Evolutionary conservation across 2,329 filamentous ascomycete genomes (phyloP).

Genomic region (Hymenoscyphus repandus): DNA sequence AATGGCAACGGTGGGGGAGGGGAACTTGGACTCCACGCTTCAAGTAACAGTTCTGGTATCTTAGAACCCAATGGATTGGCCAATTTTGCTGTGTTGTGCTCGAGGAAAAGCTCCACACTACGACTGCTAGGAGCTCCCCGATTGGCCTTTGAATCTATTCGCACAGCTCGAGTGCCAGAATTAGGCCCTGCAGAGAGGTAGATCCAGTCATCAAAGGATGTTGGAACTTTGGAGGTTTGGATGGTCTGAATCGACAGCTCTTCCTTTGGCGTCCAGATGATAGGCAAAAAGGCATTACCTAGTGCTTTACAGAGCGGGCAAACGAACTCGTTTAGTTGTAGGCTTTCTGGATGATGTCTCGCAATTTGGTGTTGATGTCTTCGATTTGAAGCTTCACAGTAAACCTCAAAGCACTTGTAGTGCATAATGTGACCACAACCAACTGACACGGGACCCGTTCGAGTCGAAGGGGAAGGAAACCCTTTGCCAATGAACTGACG

Average conservation of each 20-base stretch:
- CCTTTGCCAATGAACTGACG: conserved; percentile 84
- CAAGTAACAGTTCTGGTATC: conserved; percentile 26
- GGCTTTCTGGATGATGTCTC: conserved; percentile 82
- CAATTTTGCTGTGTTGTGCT: conserved; percentile 24
- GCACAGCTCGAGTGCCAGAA: conserved; percentile 8
- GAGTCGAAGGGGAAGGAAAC: conserved; percentile 64
- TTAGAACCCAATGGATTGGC: conserved; percentile 18
- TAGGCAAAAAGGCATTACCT: conserved; percentile 89
- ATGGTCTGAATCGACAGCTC: conserved; percentile 76
- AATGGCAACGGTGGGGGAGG: conserved; percentile 9
- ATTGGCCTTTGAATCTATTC: conserved; percentile 11
- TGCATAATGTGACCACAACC: conserved; percentile 99
- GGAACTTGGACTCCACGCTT: conserved; percentile 28
- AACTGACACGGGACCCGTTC: conserved; percentile 74
- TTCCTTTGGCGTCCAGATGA: conserved; percentile 91
- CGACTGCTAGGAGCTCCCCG: conserved; percentile 9
- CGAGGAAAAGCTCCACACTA: conserved; percentile 22
- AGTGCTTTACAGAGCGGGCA: conserved; percentile 96
- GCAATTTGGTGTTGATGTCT: conserved; percentile 91
- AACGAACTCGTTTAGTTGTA: conserved; percentile 80
- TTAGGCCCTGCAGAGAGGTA: conserved; percentile 8
- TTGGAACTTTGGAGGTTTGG: conserved; percentile 38
- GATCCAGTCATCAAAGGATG: conserved; percentile 49
- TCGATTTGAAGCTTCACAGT: conserved; percentile 76
- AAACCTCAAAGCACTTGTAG: conserved; percentile 89